phyloP scores from a whole-genome alignment of 176 grass and related monocot species.

The Bolboschoenus planiculmis region DNA sequence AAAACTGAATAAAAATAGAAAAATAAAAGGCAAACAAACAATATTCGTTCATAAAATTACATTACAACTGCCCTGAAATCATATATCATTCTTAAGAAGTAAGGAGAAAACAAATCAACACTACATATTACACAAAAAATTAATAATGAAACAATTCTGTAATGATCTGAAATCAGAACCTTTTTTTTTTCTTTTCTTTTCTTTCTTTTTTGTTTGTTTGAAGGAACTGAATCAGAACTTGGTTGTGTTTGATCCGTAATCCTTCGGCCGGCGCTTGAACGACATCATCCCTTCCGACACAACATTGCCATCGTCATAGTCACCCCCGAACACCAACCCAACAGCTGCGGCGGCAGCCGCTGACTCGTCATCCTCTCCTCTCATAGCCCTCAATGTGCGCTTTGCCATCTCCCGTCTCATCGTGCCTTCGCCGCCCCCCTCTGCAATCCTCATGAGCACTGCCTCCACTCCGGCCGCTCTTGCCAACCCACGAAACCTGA shows the following conservation, averaged over 20 bases:
- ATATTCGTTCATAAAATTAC: slow-evolving; percentile 2
- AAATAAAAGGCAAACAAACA: background rate
- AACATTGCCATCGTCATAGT: slow-evolving; percentile 10
- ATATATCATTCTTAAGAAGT: slow-evolving; percentile 2
- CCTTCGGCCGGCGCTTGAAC: slow-evolving; percentile 18
- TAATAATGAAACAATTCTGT: slow-evolving; percentile 2
- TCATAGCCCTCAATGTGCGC: slow-evolving; percentile 43
- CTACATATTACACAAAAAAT: background rate
- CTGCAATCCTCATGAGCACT: slow-evolving; percentile 30
- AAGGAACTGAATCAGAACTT: slow-evolving; percentile 21
- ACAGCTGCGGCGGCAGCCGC: background rate
- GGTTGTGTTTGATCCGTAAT: slow-evolving; percentile 26
- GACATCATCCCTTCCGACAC: slow-evolving; percentile 34
- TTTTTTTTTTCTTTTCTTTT: background rate
- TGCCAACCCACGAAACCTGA: slow-evolving; percentile 33
- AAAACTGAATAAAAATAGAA: background rate
- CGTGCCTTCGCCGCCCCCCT: slow-evolving; percentile 1
- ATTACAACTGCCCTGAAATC: slow-evolving; percentile 5
- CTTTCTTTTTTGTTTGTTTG: background rate
- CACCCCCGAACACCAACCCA: background rate
- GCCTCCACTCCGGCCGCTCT: slow-evolving; percentile 23
- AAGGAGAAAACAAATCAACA: slow-evolving; percentile 19
- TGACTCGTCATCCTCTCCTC: slow-evolving; percentile 17
- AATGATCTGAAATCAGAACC: background rate
- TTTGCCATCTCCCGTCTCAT: slow-evolving; percentile 38